These are phyloP conservation scores for Debaryomyces maramus DNA, from an alignment of 805 yeast genomes.

Conservation along the genomic window DNA sequence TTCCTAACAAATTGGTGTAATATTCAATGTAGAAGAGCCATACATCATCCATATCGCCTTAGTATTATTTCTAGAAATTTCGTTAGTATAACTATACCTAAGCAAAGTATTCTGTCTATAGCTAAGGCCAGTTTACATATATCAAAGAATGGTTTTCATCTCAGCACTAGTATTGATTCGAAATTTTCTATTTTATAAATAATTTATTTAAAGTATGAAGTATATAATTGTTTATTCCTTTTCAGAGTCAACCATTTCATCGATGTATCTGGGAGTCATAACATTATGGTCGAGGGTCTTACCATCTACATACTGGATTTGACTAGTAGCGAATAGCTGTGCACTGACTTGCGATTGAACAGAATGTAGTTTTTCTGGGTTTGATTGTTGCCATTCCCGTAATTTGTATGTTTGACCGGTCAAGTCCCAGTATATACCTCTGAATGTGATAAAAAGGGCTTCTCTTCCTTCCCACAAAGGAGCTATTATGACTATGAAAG, in stretches of 20 bases:
- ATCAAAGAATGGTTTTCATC: no score
- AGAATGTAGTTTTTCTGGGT: slow-evolving; percentile 75
- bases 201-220: no score
- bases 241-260: slow-evolving; percentile 18
- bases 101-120: no score
- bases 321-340: slow-evolving; percentile 22
- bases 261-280: slow-evolving; percentile 20
- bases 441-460: slow-evolving; percentile 59
- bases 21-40: no score
- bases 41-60: no score
- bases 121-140: no score
- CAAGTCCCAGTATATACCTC: slow-evolving; percentile 86
- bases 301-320: slow-evolving; percentile 26
- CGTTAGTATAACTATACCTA: no score
- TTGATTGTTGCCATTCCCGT: slow-evolving; percentile 68
- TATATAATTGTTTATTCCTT: slow-evolving; percentile 5
- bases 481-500: slow-evolving; percentile 59
- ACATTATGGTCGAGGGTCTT: slow-evolving; percentile 18
- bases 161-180: no score
- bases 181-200: no score
- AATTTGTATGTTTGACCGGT: slow-evolving; percentile 75
- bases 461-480: slow-evolving; percentile 76
- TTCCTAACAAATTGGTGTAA: no score
- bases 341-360: slow-evolving; percentile 62
- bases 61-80: no score